These are phyloP conservation scores for Oryza meyeriana DNA, from an alignment of 176 grass and related monocot species.

Conservation along the genomic window DNA sequence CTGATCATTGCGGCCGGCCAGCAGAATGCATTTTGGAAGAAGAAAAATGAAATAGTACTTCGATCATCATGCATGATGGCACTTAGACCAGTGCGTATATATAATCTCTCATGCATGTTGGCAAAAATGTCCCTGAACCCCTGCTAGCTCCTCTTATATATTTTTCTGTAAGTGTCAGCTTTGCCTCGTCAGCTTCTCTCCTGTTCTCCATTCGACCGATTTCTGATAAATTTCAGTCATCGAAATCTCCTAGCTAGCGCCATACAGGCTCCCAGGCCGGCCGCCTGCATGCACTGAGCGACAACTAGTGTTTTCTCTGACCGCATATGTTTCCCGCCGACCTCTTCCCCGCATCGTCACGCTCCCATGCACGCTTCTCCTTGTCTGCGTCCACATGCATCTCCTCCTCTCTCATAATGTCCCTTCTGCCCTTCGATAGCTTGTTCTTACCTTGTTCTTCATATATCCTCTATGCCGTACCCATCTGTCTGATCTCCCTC, in stretches of 20 bases:
- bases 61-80: not conserved
- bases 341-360: slow-evolving; percentile 42
- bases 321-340: slow-evolving; percentile 26
- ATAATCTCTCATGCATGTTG: not conserved
- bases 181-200: not conserved
- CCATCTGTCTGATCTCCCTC: too few relatives aligned
- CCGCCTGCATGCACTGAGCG: slow-evolving; percentile 19
- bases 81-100: not conserved
- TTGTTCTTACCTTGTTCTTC: not conserved
- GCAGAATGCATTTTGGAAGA: not conserved
- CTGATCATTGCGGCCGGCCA: not conserved
- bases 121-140: not conserved
- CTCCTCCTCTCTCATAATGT: slow-evolving; percentile 12
- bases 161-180: not conserved
- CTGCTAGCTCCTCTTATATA: not conserved
- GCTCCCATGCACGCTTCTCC: slow-evolving; percentile 35
- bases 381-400: slow-evolving; percentile 35
- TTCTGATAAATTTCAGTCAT: slow-evolving; percentile 16
- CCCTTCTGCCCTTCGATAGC: not conserved
- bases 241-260: too few relatives aligned
- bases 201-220: not conserved
- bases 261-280: not conserved
- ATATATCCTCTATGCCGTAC: not conserved
- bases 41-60: not conserved
- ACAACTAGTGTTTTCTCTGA: slow-evolving; percentile 44